Evolutionary conservation across 129 eudicot species (phyloP).

Genomic region (Saposhnikovia divaricata): DNA sequence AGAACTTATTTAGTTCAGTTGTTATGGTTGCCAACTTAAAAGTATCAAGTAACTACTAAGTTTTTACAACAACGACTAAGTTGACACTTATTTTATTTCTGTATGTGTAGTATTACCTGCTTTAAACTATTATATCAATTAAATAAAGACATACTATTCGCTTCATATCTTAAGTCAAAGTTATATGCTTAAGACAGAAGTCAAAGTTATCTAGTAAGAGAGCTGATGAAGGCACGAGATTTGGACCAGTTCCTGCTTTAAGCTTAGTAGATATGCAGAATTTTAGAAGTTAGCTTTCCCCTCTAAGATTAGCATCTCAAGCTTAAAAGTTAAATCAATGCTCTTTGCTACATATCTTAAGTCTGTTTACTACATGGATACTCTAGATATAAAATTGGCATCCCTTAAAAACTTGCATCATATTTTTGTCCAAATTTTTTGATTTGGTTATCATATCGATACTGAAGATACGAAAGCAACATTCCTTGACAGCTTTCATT

Average conservation of each 20-base stretch:
- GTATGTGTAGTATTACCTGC: too few species aligned
- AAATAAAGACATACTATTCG: too few species aligned
- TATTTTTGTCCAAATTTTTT: background rate
- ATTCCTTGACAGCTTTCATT: too few species aligned
- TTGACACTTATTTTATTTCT: too few species aligned
- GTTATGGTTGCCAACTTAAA: too few species aligned
- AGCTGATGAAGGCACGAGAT: constrained; percentile 33
- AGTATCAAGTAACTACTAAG: too few species aligned
- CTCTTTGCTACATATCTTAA: background rate
- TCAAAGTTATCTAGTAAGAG: constrained; percentile 40
- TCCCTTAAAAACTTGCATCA: background rate
- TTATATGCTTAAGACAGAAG: constrained; percentile 45
- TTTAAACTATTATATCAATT: too few species aligned
- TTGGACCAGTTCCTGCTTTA: constrained; percentile 38
- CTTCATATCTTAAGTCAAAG: constrained; percentile 50
- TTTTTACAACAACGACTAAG: too few species aligned
- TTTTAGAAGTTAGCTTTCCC: background rate
- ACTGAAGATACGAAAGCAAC: background rate
- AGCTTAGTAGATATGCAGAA: constrained; percentile 24
- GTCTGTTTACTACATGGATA: background rate
- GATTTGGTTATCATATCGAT: background rate
- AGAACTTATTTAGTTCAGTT: too few species aligned
- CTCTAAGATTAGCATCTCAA: constrained; percentile 12
- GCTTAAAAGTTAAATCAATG: background rate
- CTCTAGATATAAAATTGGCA: background rate